Base-by-base conservation (phyloP, 306 rosid genomes). In the Fragaria vesca region DNA sequence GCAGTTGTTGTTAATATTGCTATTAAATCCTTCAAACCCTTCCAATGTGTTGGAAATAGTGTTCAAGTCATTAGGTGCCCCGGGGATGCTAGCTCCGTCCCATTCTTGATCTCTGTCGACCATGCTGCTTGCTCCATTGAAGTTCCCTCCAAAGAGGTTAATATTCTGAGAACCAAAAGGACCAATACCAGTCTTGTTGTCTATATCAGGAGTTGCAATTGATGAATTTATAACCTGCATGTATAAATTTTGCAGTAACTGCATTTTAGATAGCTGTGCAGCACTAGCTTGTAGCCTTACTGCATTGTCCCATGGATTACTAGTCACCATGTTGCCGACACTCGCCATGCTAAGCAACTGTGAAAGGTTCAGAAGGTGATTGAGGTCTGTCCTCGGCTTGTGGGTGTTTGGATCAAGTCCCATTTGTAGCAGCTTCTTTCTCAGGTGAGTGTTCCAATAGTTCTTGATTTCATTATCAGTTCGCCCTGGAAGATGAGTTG, bases 371-470 rank as follows among this genome's bases (percentile, higher is more conserved):
- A 92, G 70, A 17, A 90, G 86, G 36, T 83, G 92, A 79, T 84
- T 89, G 48, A 87, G 79, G 28, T 94, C 97, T 11, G 91, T 89
- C 73, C 97, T 90, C 65, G 94, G 95, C 83, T 88, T 92, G 86
- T 94, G 98, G 72, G 97, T 94, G 76, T 80, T 90, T 13, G 98
- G 98, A 61, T 94, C 97, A 79, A 94, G 86, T 3, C 98, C 97
- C 93, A 89, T 88, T 47, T 86, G 86, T 0, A 92, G 86, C 66
- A 94, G 96, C 86, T 92, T 94, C 70, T 94, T 94, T 66, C 95
- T 94, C 61, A 94, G 82, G 71, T 79, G 79, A 1, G 98, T 94
- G 83, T 94, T 94, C 98, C 98, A 94, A 16, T 76, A 94, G 45
- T 94, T 94, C 85, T 94, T 94, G 36, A 94, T 91, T 72, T 94